Evolutionary conservation across 148 eudicot species (phyloP), one percentile per base, ranked within the genome.

Genomic region (Limonium bicolor): DNA sequence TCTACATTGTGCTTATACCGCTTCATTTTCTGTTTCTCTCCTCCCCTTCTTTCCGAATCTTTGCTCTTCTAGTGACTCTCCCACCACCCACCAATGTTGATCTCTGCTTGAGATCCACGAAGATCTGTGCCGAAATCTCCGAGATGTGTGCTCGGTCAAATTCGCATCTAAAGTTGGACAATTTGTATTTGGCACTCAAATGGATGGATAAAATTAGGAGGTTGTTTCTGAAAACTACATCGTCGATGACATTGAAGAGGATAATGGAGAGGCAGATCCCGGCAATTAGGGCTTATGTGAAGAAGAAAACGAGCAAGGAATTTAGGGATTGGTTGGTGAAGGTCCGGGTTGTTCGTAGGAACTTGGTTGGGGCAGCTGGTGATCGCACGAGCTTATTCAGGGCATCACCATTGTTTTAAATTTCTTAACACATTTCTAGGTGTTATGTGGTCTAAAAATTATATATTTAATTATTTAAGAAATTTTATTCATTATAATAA

Each of bases 271-370:
- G 65, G 54, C 65, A 63, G 66, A 80, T 83, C 38, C 92, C 94
- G n/a, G 71, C 65, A 20, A 71, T 88, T 46, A 63, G 94, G 32
- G 63, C 54, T 9, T 72, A 77, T 22, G 85, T 77, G 6, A 84
- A 83, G 62, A 62, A 76, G 62, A 68, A 63, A 40, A 72, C 81
- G 19, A 77, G 65, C 35, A 76, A 77, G 46, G 94, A 90, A 50
- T 74, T 90, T 22, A 80, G 86, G 0, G 92, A 90, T 48, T 90
- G 97, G 97, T 53, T 90, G 7, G 97, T 90, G 2, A 87, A 90
- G 58, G 84, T 90, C 59, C 74, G 97, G n/a, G 48, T 66, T 15
- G 94, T 74, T 27, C 74, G 94, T 54, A 59, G 97, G 50, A 84
- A 80, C 52, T n/a, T n/a, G n/a, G n/a, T 47, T 90, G 24, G 97